Evolutionary conservation across 192 early-diverging fungal species (phyloP).

Genomic region (Coemansia guatemalensis): DNA sequence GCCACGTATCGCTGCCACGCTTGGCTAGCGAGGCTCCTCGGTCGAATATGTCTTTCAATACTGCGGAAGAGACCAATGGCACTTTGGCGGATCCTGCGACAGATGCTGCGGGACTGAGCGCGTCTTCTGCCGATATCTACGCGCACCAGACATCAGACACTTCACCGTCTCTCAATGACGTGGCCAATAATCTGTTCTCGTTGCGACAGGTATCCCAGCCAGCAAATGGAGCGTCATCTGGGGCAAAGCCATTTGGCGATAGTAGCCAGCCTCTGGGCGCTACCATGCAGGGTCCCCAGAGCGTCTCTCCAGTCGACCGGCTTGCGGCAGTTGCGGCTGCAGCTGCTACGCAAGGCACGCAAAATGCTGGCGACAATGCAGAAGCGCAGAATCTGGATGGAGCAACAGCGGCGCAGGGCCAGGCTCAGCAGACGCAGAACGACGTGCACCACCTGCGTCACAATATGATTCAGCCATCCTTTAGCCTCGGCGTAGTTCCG

Average conservation of each 20-base stretch:
- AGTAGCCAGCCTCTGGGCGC: not conserved
- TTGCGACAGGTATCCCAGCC: slow-evolving; percentile 19
- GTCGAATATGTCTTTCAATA: not conserved
- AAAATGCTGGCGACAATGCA: not conserved
- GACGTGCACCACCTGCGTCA: slow-evolving; percentile 19
- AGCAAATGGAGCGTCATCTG: not conserved
- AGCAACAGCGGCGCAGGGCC: slow-evolving; percentile 5
- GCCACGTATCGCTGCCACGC: not conserved
- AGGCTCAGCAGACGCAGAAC: not conserved
- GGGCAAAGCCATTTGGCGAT: not conserved
- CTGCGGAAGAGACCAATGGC: not conserved
- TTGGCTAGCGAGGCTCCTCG: not conserved
- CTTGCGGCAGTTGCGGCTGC: slow-evolving; percentile 19
- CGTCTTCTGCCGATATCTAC: not conserved
- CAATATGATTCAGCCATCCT: slow-evolving; percentile 26
- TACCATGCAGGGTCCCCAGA: not conserved
- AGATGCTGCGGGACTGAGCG: not conserved
- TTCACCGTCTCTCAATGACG: slow-evolving; percentile 45
- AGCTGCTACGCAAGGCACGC: slow-evolving; percentile 3
- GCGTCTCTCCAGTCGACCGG: slow-evolving; percentile 5
- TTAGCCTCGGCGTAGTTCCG: slow-evolving; percentile 27
- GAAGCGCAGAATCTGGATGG: slow-evolving; percentile 2
- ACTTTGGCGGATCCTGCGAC: not conserved
- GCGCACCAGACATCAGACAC: not conserved
- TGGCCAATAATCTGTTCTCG: slow-evolving; percentile 45